phyloP scores from a whole-genome alignment of 2,329 filamentous ascomycete species.

The Calonectria hongkongensis region DNA sequence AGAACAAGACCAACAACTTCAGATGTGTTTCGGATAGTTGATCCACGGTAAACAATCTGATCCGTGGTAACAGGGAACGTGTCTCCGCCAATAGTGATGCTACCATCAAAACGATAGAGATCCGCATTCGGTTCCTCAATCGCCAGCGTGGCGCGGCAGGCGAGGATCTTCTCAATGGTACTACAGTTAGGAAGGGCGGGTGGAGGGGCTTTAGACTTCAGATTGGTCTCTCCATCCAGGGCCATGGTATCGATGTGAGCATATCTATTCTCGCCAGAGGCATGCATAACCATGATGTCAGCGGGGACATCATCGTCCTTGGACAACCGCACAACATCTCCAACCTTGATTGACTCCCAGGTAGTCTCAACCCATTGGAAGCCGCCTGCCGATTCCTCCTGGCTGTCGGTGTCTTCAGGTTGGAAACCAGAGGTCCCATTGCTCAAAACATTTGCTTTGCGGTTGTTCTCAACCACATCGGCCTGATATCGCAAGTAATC shows the following conservation, averaged over 20 bases:
- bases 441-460: conserved; percentile 67
- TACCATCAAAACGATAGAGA: conserved; percentile 85
- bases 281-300: conserved; percentile 86
- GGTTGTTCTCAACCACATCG: conserved; percentile 86
- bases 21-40: conserved; percentile 87
- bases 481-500: conserved; percentile 87
- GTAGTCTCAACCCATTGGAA: conserved; percentile 70
- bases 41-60: conserved; percentile 91
- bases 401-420: conserved; percentile 66
- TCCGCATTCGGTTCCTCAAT: conserved; percentile 87
- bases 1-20: conserved; percentile 85
- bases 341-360: conserved; percentile 70
- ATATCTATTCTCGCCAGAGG: conserved; percentile 83
- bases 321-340: conserved; percentile 68
- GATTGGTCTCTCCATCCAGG: conserved; percentile 87
- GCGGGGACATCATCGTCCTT: conserved; percentile 89
- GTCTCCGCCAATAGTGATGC: conserved; percentile 74
- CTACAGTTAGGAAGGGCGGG: conserved; percentile 76
- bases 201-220: conserved; percentile 84
- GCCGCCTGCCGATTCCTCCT: not conserved
- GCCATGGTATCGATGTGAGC: conserved; percentile 93
- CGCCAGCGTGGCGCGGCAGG: conserved; percentile 77
- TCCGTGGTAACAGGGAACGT: conserved; percentile 83
- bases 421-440: conserved; percentile 69
- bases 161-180: conserved; percentile 71